These are phyloP conservation scores for Cyberlindnera nakhonratchasimensis DNA, from an alignment of 805 yeast genomes.

Conservation along the genomic window DNA sequence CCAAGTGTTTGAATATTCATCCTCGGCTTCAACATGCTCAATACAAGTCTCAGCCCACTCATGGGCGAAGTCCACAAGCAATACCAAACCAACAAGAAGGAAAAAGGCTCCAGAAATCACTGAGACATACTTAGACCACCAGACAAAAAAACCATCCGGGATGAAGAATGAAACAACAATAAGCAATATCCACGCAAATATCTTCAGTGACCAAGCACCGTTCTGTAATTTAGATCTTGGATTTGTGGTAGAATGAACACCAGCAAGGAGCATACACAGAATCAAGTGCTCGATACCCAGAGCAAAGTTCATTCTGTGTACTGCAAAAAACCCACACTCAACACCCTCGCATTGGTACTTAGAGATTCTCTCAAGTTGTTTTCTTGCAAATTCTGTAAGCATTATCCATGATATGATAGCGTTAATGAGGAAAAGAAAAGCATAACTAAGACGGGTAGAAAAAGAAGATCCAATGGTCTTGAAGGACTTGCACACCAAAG, in stretches of 20 bases:
- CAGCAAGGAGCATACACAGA: conserved; percentile 62
- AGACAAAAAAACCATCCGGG: conserved; percentile 82
- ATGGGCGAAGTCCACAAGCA: conserved; percentile 95
- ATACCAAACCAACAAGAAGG: conserved; percentile 82
- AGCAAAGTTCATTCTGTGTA: conserved; percentile 88
- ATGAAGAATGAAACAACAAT: conserved; percentile 65
- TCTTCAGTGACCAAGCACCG: conserved; percentile 85
- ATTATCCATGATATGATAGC: conserved; percentile 90
- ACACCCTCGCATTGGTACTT: conserved; percentile 75
- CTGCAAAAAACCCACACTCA: conserved; percentile 91
- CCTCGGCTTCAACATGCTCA: conserved; percentile 83
- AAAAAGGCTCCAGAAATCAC: conserved; percentile 80
- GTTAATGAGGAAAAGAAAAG: conserved; percentile 69
- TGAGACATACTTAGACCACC: conserved; percentile 90
- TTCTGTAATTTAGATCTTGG: conserved; percentile 84
- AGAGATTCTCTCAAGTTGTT: conserved; percentile 67
- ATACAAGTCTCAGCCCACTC: conserved; percentile 98
- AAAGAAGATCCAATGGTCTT: conserved; percentile 56
- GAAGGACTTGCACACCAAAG: conserved; percentile 54
- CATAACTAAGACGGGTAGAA: conserved; percentile 86
- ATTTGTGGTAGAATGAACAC: conserved; percentile 73
- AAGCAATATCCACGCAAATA: conserved; percentile 54
- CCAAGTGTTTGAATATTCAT: conserved; percentile 62
- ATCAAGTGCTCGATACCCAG: conserved; percentile 74
- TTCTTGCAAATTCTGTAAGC: conserved; percentile 73